Conservation (phyloP, 495 filamentous ascomycete genomes). For the Poronia punctata region DNA sequence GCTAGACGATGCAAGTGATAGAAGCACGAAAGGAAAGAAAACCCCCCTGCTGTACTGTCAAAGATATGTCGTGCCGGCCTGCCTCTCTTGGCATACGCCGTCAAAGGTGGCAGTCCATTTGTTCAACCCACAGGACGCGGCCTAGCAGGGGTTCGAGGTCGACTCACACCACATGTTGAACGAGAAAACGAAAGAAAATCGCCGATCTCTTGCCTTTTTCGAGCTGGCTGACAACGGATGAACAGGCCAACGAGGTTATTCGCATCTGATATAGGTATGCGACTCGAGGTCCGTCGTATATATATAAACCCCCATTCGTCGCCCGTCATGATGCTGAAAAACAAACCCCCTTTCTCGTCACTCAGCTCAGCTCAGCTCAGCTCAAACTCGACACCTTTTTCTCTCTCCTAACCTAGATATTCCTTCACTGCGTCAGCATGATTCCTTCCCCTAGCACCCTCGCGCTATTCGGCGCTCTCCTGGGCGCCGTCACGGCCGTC, state of each 20-base stretch:
- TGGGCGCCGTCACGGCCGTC: slow-evolving; percentile 31
- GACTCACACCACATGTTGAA: background rate
- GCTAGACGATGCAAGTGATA: no score
- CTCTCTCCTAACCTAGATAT: background rate
- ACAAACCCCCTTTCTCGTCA: background rate
- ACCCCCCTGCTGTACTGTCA: no score
- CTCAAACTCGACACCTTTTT: no score
- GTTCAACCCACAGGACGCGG: no score
- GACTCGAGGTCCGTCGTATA: slow-evolving; percentile 1
- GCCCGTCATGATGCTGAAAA: background rate
- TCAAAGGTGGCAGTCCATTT: slow-evolving; percentile 1
- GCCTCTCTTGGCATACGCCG: slow-evolving; percentile 7
- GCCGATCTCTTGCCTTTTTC: slow-evolving; percentile 6
- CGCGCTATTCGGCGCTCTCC: slow-evolving; percentile 9
- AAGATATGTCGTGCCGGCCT: slow-evolving; percentile 2
- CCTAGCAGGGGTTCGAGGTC: no score
- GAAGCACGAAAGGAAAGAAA: no score
- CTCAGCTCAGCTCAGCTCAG: no score
- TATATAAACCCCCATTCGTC: slow-evolving; percentile 4
- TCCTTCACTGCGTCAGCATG: background rate
- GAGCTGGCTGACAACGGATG: background rate
- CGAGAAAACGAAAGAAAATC: background rate
- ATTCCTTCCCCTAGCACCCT: slow-evolving; percentile 1
- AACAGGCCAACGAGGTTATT: background rate
- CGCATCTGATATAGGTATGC: no score